Percentiles rank a stretch among this genome's conserved stretches.
Conservation (phyloP, 176 grass and related monocot genomes). For the Ensete glaucum region DNA sequence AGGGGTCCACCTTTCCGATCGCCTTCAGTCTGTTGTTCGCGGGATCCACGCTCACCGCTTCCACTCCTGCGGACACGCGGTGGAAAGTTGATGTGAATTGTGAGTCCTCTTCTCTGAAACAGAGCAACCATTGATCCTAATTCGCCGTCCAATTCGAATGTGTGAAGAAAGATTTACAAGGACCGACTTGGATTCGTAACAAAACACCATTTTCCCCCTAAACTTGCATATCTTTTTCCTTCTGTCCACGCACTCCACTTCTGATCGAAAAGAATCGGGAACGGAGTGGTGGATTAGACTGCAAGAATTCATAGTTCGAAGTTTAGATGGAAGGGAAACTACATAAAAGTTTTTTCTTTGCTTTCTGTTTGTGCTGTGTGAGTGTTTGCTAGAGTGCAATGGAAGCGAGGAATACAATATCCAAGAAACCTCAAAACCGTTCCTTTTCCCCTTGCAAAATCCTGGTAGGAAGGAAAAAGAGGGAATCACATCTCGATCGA, state of each 20-base stretch:
- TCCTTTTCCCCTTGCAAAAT: too few species aligned
- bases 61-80: slow-evolving; percentile 32
- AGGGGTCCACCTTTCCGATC: slow-evolving; percentile 43
- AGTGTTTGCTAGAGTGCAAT: neutral
- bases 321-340: neutral
- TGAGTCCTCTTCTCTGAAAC: too few species aligned
- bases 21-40: slow-evolving; percentile 43
- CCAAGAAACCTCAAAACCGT: neutral
- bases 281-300: too few species aligned
- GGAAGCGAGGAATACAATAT: neutral
- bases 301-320: neutral
- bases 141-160: too few species aligned
- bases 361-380: neutral
- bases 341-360: neutral
- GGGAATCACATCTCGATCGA: neutral
- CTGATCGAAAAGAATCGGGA: too few species aligned
- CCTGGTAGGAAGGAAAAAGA: neutral
- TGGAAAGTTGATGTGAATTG: too few species aligned
- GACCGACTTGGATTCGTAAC: too few species aligned
- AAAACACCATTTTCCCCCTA: too few species aligned
- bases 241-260: too few species aligned
- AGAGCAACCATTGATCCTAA: too few species aligned
- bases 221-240: too few species aligned
- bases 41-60: slow-evolving; percentile 29
- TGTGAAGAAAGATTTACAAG: too few species aligned